These are phyloP conservation scores for Durusdinium trenchii DNA, from an alignment of 73 alveolate genomes.

Conservation along the genomic window DNA sequence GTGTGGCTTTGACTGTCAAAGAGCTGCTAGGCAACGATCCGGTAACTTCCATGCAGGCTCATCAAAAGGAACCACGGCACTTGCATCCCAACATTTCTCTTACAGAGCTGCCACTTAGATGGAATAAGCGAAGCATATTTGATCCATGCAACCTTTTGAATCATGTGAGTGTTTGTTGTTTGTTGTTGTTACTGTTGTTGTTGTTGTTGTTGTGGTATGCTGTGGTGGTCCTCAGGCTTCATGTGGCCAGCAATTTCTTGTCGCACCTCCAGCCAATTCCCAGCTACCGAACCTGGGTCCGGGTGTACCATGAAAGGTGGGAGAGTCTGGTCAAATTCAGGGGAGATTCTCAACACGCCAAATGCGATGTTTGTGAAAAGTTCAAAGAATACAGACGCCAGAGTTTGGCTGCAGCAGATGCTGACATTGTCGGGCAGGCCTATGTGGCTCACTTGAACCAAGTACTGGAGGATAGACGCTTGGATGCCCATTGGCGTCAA, in stretches of 20 bases:
- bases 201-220: neutral
- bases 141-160: no score
- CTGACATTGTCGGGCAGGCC: neutral
- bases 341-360: neutral
- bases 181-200: neutral
- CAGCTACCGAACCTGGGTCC: neutral
- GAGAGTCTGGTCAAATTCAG: neutral
- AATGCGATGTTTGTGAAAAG: slow-evolving; percentile 16
- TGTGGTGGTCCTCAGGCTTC: no score
- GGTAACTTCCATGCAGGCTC: neutral
- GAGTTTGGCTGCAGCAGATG: neutral
- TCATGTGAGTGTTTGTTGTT: no score
- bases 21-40: neutral
- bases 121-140: no score
- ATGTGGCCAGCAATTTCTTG: neutral
- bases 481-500: neutral
- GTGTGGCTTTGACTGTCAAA: neutral
- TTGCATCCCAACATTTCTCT: neutral
- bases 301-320: neutral
- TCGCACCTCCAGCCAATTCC: neutral
- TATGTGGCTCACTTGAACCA: neutral
- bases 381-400: neutral
- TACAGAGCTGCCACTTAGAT: neutral
- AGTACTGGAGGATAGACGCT: neutral
- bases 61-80: neutral